phyloP scores from a whole-genome alignment of 2,329 filamentous ascomycete species.

The Alternaria sp. region DNA sequence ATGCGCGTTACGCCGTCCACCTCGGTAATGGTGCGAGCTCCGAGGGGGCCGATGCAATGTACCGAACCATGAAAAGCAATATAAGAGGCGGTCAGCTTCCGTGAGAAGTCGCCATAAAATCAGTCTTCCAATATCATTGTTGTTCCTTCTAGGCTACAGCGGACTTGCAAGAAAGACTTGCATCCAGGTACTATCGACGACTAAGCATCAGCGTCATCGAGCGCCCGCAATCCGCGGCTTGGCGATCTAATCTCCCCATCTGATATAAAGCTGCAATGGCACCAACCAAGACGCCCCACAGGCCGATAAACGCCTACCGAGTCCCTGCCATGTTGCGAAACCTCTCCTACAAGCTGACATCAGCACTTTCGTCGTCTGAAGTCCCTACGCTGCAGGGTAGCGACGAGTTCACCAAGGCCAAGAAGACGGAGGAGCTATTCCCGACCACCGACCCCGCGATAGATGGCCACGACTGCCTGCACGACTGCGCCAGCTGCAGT shows the following conservation, averaged over 20 bases:
- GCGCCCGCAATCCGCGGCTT: constrained; percentile 45
- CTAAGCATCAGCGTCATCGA: constrained; percentile 23
- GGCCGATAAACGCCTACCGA: constrained; percentile 45
- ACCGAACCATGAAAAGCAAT: constrained; percentile 3
- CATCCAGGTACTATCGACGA: constrained; percentile 4
- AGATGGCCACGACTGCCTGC: constrained; percentile 88
- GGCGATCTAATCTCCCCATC: constrained; percentile 52
- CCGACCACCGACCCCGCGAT: constrained; percentile 74
- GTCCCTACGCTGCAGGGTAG: constrained; percentile 40
- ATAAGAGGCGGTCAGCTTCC: constrained; percentile 9
- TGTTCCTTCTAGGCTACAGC: neutral
- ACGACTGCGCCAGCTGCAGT: constrained; percentile 84
- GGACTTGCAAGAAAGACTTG: neutral
- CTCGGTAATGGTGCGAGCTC: neutral
- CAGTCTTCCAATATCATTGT: neutral
- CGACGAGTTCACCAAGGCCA: constrained; percentile 59
- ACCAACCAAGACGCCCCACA: constrained; percentile 30
- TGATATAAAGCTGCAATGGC: constrained; percentile 42
- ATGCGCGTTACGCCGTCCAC: too few species aligned
- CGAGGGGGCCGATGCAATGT: constrained; percentile 6
- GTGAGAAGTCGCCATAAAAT: neutral
- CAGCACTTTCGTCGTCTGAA: constrained; percentile 42
- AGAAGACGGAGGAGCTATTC: constrained; percentile 69
- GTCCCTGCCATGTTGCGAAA: constrained; percentile 51
- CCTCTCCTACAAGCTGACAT: constrained; percentile 50